These are phyloP conservation scores for Nicotiana attenuata DNA, from an alignment of 257 asterid species.

Conservation along the genomic window DNA sequence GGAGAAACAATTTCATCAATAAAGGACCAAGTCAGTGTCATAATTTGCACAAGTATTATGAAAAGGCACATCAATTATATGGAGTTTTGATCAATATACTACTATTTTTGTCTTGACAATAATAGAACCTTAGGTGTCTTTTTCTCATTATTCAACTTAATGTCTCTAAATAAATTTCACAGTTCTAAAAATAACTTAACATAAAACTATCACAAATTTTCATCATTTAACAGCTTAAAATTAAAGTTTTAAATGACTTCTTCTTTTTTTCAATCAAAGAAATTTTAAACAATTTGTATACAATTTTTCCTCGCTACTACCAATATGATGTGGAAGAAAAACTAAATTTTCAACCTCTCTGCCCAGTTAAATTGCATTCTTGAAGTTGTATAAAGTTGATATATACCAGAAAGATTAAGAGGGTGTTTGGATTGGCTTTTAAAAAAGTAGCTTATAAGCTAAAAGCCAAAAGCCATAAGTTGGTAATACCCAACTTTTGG, in stretches of 20 bases:
- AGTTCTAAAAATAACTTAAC: background rate
- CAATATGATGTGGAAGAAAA: constrained; percentile 3
- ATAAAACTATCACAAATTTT: background rate
- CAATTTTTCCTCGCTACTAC: background rate
- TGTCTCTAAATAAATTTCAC: background rate
- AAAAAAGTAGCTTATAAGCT: too few species aligned
- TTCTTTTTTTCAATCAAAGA: background rate
- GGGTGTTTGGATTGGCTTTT: too few species aligned
- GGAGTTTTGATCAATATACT: background rate
- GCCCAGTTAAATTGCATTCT: background rate
- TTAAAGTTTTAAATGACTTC: background rate
- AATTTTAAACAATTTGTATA: background rate
- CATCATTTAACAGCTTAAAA: background rate
- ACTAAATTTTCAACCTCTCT: background rate
- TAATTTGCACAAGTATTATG: background rate
- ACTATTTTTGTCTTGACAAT: background rate
- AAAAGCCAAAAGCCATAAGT: too few species aligned
- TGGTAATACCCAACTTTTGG: too few species aligned
- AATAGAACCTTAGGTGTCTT: background rate
- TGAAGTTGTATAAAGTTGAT: constrained; percentile 8
- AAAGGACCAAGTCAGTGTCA: background rate
- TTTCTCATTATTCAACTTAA: background rate
- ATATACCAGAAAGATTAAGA: background rate
- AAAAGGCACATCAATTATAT: background rate
- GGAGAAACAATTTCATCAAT: background rate